These are phyloP conservation scores for Neurospora sp. DNA, from an alignment of 495 filamentous ascomycete genomes.

Conservation along the genomic window DNA sequence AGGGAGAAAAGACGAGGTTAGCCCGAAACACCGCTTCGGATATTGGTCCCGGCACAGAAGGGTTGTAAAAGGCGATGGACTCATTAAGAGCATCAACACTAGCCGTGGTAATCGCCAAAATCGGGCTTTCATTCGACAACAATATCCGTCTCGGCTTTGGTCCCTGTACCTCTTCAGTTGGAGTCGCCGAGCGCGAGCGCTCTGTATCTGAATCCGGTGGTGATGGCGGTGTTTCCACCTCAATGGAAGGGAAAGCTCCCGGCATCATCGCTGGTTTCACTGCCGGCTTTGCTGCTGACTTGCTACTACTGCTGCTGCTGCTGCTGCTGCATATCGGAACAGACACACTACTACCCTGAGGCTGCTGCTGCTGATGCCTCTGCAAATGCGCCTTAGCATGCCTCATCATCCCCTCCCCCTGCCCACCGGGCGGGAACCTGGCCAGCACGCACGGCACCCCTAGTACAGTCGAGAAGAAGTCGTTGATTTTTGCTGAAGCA, in stretches of 20 bases:
- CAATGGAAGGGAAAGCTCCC: constrained; percentile 38
- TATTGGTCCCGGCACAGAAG: constrained; percentile 11
- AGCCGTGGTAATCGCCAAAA: constrained; percentile 69
- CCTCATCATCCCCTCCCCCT: constrained; percentile 41
- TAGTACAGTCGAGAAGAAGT: constrained; percentile 63
- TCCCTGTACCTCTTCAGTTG: background rate
- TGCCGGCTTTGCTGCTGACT: background rate
- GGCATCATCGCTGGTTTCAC: constrained; percentile 27
- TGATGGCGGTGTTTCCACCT: constrained; percentile 23
- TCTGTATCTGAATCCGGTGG: constrained; percentile 40
- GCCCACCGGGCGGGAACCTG: constrained; percentile 57
- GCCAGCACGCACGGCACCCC: constrained; percentile 72
- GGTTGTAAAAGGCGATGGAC: constrained; percentile 35
- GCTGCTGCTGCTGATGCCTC: constrained; percentile 35
- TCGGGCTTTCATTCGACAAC: constrained; percentile 86
- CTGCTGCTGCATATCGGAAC: no score
- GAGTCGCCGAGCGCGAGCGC: constrained; percentile 1
- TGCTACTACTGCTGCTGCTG: no score
- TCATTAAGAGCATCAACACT: constrained; percentile 71
- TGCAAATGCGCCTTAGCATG: constrained; percentile 57
- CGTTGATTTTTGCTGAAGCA: constrained; percentile 47
- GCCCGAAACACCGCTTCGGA: constrained; percentile 65
- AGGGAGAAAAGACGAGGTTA: constrained; percentile 49
- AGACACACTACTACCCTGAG: no score
- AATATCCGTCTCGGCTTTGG: constrained; percentile 47